Percentiles rank a stretch among this genome's conserved stretches.
phyloP scores from a whole-genome alignment of 805 yeast species.

The Torulaspora indica region DNA sequence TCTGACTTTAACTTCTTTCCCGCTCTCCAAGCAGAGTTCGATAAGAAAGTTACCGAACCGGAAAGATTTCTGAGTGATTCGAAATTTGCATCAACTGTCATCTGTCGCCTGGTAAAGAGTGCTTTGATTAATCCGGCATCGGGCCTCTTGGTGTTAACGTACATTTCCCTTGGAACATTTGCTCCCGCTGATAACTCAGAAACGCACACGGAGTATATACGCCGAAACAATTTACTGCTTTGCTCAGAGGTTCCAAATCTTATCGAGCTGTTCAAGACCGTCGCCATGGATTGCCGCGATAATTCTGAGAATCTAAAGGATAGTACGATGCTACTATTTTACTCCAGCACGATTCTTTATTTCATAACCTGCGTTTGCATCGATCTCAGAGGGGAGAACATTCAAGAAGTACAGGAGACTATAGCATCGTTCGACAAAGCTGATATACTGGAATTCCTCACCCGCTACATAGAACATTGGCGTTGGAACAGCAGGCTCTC shows the following conservation, averaged over 20 bases:
- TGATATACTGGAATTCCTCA: slow-evolving; percentile 42
- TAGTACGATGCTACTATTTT: slow-evolving; percentile 23
- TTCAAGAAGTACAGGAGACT: slow-evolving; percentile 3
- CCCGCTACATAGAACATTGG: slow-evolving; percentile 59
- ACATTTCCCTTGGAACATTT: slow-evolving; percentile 29
- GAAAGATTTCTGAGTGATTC: slow-evolving; percentile 17
- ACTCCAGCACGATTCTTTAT: slow-evolving; percentile 27
- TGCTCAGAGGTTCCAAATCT: slow-evolving; percentile 15
- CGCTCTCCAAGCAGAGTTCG: slow-evolving; percentile 17
- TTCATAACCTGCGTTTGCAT: slow-evolving; percentile 23
- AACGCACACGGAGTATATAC: slow-evolving; percentile 20
- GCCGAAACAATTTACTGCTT: slow-evolving; percentile 24
- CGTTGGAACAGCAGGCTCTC: slow-evolving; percentile 47
- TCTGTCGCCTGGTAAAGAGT: slow-evolving; percentile 5
- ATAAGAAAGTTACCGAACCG: slow-evolving; percentile 10
- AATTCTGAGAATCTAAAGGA: slow-evolving; percentile 17
- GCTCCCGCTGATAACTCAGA: slow-evolving; percentile 9
- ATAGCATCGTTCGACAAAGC: slow-evolving; percentile 18
- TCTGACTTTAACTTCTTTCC: slow-evolving; percentile 29
- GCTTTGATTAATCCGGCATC: slow-evolving; percentile 8
- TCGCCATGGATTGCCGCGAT: slow-evolving; percentile 29
- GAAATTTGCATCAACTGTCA: slow-evolving; percentile 15
- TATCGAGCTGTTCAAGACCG: slow-evolving; percentile 18
- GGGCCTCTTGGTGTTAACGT: slow-evolving; percentile 21
- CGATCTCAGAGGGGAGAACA: slow-evolving; percentile 16